These are phyloP conservation scores for Ophiocordyceps unilateralis DNA, from an alignment of 2,329 filamentous ascomycete genomes.

Conservation along the genomic window DNA sequence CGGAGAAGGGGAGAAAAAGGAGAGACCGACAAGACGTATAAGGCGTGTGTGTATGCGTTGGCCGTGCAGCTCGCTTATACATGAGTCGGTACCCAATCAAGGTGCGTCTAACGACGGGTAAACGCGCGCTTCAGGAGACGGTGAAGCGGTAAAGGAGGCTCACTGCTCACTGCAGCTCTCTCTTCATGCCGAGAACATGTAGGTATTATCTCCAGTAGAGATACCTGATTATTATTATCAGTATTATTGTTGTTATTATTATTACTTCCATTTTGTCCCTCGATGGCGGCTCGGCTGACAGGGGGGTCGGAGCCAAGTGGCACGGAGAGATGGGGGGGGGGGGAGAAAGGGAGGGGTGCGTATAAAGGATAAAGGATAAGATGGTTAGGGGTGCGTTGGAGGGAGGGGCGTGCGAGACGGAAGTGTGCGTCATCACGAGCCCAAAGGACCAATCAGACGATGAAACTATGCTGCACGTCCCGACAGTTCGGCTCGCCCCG, in stretches of 20 bases:
- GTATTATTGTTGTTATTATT: too few relatives aligned
- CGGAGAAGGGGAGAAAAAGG: too few relatives aligned
- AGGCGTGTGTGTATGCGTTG: conserved; percentile 8
- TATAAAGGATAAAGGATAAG: too few relatives aligned
- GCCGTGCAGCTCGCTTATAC: conserved; percentile 13
- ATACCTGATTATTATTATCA: too few relatives aligned
- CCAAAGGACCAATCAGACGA: conserved; percentile 7
- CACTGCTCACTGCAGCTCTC: too few relatives aligned
- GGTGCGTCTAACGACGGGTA: conserved; percentile 6
- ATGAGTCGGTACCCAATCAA: conserved; percentile 14
- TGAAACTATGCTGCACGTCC: conserved; percentile 10
- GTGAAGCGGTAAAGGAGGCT: conserved; percentile 1
- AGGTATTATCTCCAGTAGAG: too few relatives aligned
- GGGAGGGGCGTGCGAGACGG: not conserved
- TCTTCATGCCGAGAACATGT: too few relatives aligned
- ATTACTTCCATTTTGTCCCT: too few relatives aligned
- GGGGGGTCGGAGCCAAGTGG: too few relatives aligned
- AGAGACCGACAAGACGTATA: too few relatives aligned
- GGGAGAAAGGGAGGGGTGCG: not conserved
- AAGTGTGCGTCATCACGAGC: too few relatives aligned
- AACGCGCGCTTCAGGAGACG: conserved; percentile 11
- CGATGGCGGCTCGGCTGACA: too few relatives aligned
- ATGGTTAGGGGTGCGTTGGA: not conserved
- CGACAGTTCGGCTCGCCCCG: conserved; percentile 18
- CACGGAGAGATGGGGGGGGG: not conserved